Base-by-base conservation (phyloP, 305 asterid genomes). In the Coffea humblotiana region DNA sequence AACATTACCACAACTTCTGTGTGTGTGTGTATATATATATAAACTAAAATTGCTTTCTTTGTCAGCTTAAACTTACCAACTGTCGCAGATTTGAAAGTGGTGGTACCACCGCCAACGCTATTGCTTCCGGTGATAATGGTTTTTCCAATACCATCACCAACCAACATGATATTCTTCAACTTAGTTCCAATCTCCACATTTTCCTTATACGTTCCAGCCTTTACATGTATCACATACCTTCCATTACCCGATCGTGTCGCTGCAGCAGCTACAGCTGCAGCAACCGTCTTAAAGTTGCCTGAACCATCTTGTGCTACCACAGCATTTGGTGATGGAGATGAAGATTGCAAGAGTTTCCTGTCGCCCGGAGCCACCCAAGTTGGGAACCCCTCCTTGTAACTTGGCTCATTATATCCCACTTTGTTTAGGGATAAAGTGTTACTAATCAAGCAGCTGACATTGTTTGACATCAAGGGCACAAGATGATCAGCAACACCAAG, bases 301-400 rank as follows among this genome's bases (percentile, higher is more conserved):
- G 99, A 88, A 6, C 98, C 99, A 11, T 90, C 97, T 70, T 88
- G 85, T 0, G 98, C 98, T 83, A 95, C 99, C 87, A 93, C 97
- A 27, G 86, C 72, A 72, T 91, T 79, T 0, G 94, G 91, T 13
- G 61, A 49, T 1, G 80, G 90, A 1, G 81, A 73, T 0, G 88
- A 37, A 0, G 92, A 66, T 78, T 92, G 97, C 79, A 92, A 73
- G 49, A 93, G 79, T 70, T 82, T 91, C 70, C 99, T 84, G n/a
- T 93, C 97, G 25, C 94, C 90, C 1, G 84, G 75, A 29, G 69
- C 25, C 45, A 93, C 86, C 99, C 99, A 95, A 0, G 66, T 60
- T 1, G 99, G 98, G 32, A 89, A 93, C 66, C 92, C 93, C 8
- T 76, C 83, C 2, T 77, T 58, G 23, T 84, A 75, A 25, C 82